Base-by-base conservation (phyloP, 371 early-diverging fungal species). In the Paramicrosporidium saccamoebae region DNA sequence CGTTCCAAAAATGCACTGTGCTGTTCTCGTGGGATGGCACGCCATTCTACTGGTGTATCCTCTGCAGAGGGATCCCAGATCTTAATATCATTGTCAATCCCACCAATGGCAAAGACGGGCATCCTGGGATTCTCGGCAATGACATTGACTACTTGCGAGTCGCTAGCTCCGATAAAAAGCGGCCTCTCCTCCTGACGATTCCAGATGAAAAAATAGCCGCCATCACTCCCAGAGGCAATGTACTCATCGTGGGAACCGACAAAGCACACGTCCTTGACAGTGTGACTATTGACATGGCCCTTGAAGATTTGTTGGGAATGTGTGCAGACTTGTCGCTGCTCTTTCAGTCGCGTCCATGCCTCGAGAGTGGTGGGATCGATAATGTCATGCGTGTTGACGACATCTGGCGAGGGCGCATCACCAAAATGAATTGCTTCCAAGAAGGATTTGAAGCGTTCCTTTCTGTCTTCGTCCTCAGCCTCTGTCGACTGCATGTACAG, bases 181-280 rank as follows among this genome's bases (percentile, higher is more conserved):
- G 72, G 33, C 11, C 43, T 41, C 26, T 48, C 42, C 1, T 60
- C 50, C 20, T 36, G 30, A 31, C 60, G 60, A 30, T 63, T 55
- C 73, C 73, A 77, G 23, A 73, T 37, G 31, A 59, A 67, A 4
- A 61, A 27, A 12, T 49, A 43, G 2, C 74, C 69, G 30, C 65
- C 71, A 28, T 77, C 77, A 1, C 62, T 61, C 0, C 77, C 77
- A 1, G 64, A 64, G 16, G 62, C 51, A 14, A 77, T 39, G 25
- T 60, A 71, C 25, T 53, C 53, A 26, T 58, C 61, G 17, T 53
- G 34, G 0, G 44, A 42, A 0, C 68, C 67, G 32, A 53, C 55
- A 37, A 69, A 71, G 27, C 57, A 62, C 11, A 63, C 65, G 24
- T 73, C 75, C 36, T 78, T 78, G 20, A 64, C 39, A 0, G 67